These are phyloP conservation scores for Apiospora pterosperma DNA, from an alignment of 2,329 filamentous ascomycete species.

Conservation along the genomic window DNA sequence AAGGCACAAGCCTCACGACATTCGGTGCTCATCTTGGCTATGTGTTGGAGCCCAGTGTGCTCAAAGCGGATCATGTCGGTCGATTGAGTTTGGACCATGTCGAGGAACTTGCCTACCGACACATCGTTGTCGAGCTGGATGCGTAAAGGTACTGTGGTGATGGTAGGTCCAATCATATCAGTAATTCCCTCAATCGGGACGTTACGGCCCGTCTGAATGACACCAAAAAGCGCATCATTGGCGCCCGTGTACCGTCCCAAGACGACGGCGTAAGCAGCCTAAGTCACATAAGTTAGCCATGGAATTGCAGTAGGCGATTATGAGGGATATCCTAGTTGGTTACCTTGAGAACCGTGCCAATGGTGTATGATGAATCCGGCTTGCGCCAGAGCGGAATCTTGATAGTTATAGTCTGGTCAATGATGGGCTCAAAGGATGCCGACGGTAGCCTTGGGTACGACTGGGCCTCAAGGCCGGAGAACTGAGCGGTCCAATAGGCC, in stretches of 20 bases:
- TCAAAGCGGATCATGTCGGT: conserved; percentile 7
- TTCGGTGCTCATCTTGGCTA: neutral
- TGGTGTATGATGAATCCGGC: conserved; percentile 3
- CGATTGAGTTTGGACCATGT: conserved; percentile 17
- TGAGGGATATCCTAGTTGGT: neutral
- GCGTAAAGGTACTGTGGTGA: conserved; percentile 38
- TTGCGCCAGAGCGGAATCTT: conserved; percentile 2
- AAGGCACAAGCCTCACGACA: neutral
- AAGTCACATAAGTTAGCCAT: conserved; percentile 20
- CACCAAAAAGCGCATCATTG: conserved; percentile 36
- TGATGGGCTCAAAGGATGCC: neutral
- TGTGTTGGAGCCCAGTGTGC: conserved; percentile 1
- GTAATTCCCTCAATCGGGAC: conserved; percentile 11
- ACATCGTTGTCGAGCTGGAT: conserved; percentile 25
- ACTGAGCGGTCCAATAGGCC: neutral
- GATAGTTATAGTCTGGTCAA: neutral
- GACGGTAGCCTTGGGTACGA: neutral
- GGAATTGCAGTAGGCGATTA: neutral
- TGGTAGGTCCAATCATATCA: conserved; percentile 21
- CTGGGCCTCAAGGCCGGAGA: neutral
- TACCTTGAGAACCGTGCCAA: neutral
- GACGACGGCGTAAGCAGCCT: conserved; percentile 37
- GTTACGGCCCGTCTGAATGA: conserved; percentile 34
- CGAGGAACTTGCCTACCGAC: conserved; percentile 36
- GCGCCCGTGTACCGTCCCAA: conserved; percentile 31